These are phyloP conservation scores for Aspergillus sojae DNA, from an alignment of 2,329 filamentous ascomycete genomes.

Conservation along the genomic window DNA sequence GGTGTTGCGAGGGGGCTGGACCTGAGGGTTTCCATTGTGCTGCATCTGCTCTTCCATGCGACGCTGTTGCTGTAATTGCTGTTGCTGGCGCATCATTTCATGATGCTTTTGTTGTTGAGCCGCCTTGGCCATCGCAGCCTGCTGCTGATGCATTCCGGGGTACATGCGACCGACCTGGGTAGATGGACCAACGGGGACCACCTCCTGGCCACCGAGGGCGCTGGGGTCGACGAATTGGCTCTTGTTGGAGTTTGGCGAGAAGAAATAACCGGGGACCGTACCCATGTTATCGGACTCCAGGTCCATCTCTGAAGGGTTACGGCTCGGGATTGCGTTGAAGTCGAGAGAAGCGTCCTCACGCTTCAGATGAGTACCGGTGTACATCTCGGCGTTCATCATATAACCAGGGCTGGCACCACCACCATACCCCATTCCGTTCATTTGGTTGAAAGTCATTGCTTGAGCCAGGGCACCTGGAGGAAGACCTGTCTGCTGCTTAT, in stretches of 20 bases:
- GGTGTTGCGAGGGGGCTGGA: slow-evolving; percentile 43
- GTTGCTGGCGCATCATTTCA: slow-evolving; percentile 61
- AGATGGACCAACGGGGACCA: slow-evolving; percentile 54
- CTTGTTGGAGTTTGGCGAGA: slow-evolving; percentile 49
- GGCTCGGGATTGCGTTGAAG: slow-evolving; percentile 66
- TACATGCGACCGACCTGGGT: slow-evolving; percentile 73
- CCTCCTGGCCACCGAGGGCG: slow-evolving; percentile 66
- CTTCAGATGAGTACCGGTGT: slow-evolving; percentile 53
- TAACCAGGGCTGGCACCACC: slow-evolving; percentile 39
- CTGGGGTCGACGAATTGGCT: slow-evolving; percentile 72
- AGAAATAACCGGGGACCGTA: slow-evolving; percentile 67
- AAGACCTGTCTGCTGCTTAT: slow-evolving; percentile 93
- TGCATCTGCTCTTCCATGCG: slow-evolving; percentile 32
- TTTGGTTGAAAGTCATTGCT: slow-evolving; percentile 76
- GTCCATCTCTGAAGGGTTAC: slow-evolving; percentile 61
- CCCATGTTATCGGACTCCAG: slow-evolving; percentile 70
- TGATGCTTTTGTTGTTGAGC: slow-evolving; percentile 68
- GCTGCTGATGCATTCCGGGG: slow-evolving; percentile 90
- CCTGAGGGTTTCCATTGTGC: slow-evolving; percentile 27
- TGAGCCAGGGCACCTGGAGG: slow-evolving; percentile 80
- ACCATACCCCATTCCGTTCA: slow-evolving; percentile 44
- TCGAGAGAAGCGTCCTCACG: slow-evolving; percentile 57
- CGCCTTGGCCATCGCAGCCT: slow-evolving; percentile 76
- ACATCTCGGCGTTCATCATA: slow-evolving; percentile 61
- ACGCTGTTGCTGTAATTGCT: slow-evolving; percentile 31